Conservation (phyloP, 768 basidiomycete species). For the Lentinula aciculospora region DNA sequence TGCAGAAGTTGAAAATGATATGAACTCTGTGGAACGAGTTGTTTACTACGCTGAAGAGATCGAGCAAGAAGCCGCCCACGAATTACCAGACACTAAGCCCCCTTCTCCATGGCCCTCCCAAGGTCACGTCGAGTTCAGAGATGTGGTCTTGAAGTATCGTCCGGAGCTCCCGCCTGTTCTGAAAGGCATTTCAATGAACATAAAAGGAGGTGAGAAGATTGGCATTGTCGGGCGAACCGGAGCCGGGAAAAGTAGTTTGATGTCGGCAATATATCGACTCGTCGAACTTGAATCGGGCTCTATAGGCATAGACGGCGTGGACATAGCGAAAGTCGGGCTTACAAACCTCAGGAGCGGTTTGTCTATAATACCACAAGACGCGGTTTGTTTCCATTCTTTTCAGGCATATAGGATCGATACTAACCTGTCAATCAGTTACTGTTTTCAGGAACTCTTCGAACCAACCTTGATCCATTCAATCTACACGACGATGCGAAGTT, state of each 20-base stretch:
- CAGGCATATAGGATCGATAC: background rate
- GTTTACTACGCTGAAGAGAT: constrained; percentile 75
- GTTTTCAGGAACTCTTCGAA: constrained; percentile 74
- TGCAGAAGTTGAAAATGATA: constrained; percentile 88
- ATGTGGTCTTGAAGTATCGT: constrained; percentile 78
- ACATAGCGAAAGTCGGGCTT: constrained; percentile 78
- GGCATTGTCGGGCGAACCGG: constrained; percentile 69
- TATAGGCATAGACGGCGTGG: constrained; percentile 77
- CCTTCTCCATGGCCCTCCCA: constrained; percentile 65
- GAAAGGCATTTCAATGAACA: constrained; percentile 70
- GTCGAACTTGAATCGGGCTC: constrained; percentile 75
- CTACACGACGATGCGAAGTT: constrained; percentile 72
- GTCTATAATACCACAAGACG: constrained; percentile 83
- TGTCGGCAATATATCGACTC: constrained; percentile 83
- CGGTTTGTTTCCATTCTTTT: constrained; percentile 37
- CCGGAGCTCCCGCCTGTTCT: constrained; percentile 85
- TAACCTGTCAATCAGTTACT: constrained; percentile 1
- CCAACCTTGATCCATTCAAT: constrained; percentile 88
- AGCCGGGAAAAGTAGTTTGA: constrained; percentile 77
- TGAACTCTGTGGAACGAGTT: constrained; percentile 88
- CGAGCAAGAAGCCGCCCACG: constrained; percentile 77
- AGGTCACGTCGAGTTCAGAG: constrained; percentile 68
- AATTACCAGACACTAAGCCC: constrained; percentile 55
- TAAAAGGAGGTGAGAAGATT: constrained; percentile 81
- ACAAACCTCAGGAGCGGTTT: constrained; percentile 61